Evolutionary conservation across 441 rosid species (phyloP).

Genomic region (Gossypium davidsonii): DNA sequence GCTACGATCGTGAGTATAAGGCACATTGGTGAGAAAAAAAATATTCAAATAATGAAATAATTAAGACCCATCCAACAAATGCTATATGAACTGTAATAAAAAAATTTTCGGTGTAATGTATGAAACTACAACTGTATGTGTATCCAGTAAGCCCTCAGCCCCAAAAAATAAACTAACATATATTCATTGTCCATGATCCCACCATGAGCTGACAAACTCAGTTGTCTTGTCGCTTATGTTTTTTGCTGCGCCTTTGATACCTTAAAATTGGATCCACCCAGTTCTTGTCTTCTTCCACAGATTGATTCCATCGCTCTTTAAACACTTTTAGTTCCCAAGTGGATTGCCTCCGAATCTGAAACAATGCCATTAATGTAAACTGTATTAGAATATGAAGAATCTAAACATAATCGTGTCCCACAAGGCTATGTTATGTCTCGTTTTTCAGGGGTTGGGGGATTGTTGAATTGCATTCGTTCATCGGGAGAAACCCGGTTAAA

Average conservation of each 20-base stretch:
- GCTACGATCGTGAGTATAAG: too few relatives aligned
- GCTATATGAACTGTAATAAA: conserved; percentile 9
- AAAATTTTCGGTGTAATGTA: conserved; percentile 22
- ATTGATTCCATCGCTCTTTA: conserved; percentile 68
- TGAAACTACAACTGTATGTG: conserved; percentile 1
- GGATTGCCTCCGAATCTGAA: conserved; percentile 83
- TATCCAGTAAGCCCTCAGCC: neutral
- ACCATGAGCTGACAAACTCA: conserved; percentile 4
- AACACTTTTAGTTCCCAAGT: conserved; percentile 70
- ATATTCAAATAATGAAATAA: conserved; percentile 33
- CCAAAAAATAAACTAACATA: neutral
- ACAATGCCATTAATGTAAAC: neutral
- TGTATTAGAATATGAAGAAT: neutral
- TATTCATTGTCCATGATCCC: neutral
- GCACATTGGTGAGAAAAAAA: neutral
- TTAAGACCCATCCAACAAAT: conserved; percentile 6
- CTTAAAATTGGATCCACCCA: conserved; percentile 68
- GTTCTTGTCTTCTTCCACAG: conserved; percentile 48
- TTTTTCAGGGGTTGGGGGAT: neutral
- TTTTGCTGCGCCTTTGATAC: conserved; percentile 20
- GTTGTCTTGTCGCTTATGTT: conserved; percentile 19
- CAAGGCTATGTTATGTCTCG: neutral
- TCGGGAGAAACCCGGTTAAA: neutral
- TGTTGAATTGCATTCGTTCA: neutral
- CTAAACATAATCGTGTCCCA: neutral